phyloP scores from a whole-genome alignment of 83 land plant species.

The Picea abies region DNA sequence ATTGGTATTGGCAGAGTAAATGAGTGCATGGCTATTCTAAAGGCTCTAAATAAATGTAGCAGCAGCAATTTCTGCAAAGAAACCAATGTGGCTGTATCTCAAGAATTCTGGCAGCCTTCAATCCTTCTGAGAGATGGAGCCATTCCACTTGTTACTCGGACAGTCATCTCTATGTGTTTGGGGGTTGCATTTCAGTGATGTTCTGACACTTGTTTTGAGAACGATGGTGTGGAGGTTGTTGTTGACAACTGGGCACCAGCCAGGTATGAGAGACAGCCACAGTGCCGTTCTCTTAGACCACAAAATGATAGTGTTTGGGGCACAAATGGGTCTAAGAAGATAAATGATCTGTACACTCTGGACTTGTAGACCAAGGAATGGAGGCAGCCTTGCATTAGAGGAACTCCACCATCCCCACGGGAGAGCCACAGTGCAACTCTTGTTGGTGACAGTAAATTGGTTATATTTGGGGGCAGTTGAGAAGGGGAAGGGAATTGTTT shows the following conservation, averaged over 20 bases:
- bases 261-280: slow-evolving; percentile 80
- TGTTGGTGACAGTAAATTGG: slow-evolving; percentile 50
- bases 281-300: slow-evolving; percentile 47
- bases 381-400: slow-evolving; percentile 42
- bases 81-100: slow-evolving; percentile 78
- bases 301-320: slow-evolving; percentile 69
- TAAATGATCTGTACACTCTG: slow-evolving; percentile 68
- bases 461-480: slow-evolving; percentile 51
- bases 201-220: slow-evolving; percentile 53
- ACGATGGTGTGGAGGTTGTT: slow-evolving; percentile 68
- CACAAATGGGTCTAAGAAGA: slow-evolving; percentile 74
- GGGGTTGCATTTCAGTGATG: slow-evolving; percentile 83
- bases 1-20: too few species aligned
- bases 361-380: slow-evolving; percentile 59
- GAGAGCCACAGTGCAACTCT: slow-evolving; percentile 76
- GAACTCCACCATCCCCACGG: slow-evolving; percentile 62
- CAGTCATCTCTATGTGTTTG: slow-evolving; percentile 64
- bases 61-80: slow-evolving; percentile 19
- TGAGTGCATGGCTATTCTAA: too few species aligned
- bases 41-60: too few species aligned
- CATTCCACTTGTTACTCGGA: slow-evolving; percentile 71
- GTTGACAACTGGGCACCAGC: slow-evolving; percentile 49
- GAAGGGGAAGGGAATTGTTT: not conserved
- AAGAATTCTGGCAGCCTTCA: slow-evolving; percentile 41
- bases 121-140: slow-evolving; percentile 84